These are phyloP conservation scores for Phialophora macrospora DNA, from an alignment of 2,329 filamentous ascomycete species.

Conservation along the genomic window DNA sequence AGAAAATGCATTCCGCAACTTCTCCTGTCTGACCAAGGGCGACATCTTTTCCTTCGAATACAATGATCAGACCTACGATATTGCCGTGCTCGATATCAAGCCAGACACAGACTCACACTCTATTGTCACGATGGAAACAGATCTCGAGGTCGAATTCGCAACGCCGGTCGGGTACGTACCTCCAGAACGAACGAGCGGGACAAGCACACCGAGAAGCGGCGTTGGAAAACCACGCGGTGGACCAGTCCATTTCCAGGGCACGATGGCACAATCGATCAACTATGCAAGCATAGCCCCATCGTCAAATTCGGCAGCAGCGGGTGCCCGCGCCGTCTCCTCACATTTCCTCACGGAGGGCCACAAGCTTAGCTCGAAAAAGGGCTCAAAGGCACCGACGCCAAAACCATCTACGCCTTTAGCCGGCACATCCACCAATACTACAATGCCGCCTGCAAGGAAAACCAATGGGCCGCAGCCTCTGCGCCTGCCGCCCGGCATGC, in stretches of 20 bases:
- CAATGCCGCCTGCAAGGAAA: slow-evolving; percentile 53
- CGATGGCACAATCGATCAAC: slow-evolving; percentile 98
- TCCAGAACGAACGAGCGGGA: slow-evolving; percentile 77
- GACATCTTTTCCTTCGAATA: slow-evolving; percentile 97
- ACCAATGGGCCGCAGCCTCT: slow-evolving; percentile 85
- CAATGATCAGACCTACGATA: slow-evolving; percentile 91
- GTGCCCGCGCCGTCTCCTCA: slow-evolving; percentile 68
- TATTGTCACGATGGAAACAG: slow-evolving; percentile 92
- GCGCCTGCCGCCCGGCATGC: slow-evolving; percentile 80
- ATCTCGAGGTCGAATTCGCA: slow-evolving; percentile 95
- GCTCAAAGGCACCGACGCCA: slow-evolving; percentile 73
- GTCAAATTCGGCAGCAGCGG: slow-evolving; percentile 66
- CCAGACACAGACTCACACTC: slow-evolving; percentile 80
- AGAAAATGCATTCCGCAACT: slow-evolving; percentile 94
- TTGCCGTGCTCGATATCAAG: slow-evolving; percentile 92
- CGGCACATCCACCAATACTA: slow-evolving; percentile 56
- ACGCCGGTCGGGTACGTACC: slow-evolving; percentile 93
- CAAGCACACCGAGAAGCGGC: slow-evolving; percentile 76
- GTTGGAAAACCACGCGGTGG: slow-evolving; percentile 67
- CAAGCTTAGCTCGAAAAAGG: slow-evolving; percentile 80
- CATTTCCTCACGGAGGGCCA: slow-evolving; percentile 83
- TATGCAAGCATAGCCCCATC: slow-evolving; percentile 87
- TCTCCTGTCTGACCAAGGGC: slow-evolving; percentile 88
- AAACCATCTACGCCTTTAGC: slow-evolving; percentile 74
- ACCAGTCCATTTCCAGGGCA: slow-evolving; percentile 79